phyloP scores from a whole-genome alignment of 306 rosid genomes.

The Lathyrus sativus region DNA sequence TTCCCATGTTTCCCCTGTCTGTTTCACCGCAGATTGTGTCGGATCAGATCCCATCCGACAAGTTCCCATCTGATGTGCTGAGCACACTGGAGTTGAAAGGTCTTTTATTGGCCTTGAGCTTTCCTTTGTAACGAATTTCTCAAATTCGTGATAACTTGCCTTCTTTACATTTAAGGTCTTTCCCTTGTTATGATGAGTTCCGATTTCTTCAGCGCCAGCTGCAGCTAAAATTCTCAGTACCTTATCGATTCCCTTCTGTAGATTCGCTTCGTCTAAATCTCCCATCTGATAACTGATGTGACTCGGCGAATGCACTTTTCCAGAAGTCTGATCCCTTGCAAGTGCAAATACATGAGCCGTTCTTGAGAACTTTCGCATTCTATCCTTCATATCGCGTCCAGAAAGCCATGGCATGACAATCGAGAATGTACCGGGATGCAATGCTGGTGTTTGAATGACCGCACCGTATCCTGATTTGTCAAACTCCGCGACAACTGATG shows the following conservation, averaged over 20 bases:
- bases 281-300: conserved; percentile 52
- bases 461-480: conserved; percentile 71
- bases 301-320: conserved; percentile 46
- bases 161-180: conserved; percentile 58
- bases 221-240: conserved; percentile 73
- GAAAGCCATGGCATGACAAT: conserved; percentile 81
- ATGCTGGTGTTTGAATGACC: conserved; percentile 79
- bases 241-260: conserved; percentile 65
- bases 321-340: conserved; percentile 79
- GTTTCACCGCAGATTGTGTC: conserved; percentile 61
- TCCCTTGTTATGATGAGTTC: conserved; percentile 68
- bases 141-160: conserved; percentile 54
- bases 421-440: conserved; percentile 88
- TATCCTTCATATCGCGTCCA: conserved; percentile 56
- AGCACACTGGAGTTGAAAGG: conserved; percentile 56
- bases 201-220: conserved; percentile 90
- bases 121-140: conserved; percentile 74
- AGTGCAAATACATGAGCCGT: conserved; percentile 81
- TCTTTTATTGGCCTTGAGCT: conserved; percentile 63
- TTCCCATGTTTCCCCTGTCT: conserved; percentile 84
- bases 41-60: conserved; percentile 70
- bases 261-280: conserved; percentile 49
- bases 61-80: conserved; percentile 92
- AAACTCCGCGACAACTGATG: conserved; percentile 57
- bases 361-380: conserved; percentile 68